Percentiles rank a stretch among this genome's conserved stretches.
These are phyloP conservation scores for Cystofilobasidium bisporidii DNA, from an alignment of 768 basidiomycete genomes.

Conservation along the genomic window DNA sequence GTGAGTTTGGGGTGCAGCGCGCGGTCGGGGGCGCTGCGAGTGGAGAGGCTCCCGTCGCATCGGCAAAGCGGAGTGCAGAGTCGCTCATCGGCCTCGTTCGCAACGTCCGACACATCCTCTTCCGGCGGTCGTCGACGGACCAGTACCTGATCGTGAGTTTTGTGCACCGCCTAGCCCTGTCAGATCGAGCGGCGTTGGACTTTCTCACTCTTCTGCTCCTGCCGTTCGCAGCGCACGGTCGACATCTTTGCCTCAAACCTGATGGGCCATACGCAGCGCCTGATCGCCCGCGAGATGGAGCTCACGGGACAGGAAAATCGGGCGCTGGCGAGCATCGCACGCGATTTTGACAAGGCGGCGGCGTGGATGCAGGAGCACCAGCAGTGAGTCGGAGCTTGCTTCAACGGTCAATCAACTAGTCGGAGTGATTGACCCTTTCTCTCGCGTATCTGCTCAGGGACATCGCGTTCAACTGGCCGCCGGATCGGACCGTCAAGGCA, in stretches of 20 bases:
- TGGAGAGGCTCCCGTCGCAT: background rate
- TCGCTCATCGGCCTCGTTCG: background rate
- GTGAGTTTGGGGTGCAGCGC: too few relatives aligned
- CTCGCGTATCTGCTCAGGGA: background rate
- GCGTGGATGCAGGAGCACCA: constrained; percentile 23
- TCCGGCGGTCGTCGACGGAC: background rate
- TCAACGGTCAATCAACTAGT: too few relatives aligned
- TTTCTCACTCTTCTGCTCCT: too few relatives aligned
- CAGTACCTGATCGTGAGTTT: constrained; percentile 6
- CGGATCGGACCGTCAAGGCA: constrained; percentile 13
- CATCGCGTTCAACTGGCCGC: constrained; percentile 23
- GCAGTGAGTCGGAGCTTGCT: constrained; percentile 21
- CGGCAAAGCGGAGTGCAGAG: background rate
- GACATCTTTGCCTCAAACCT: constrained; percentile 20
- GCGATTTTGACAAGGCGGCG: constrained; percentile 28
- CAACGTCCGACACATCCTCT: background rate
- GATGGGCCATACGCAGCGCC: constrained; percentile 10
- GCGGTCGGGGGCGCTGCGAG: background rate
- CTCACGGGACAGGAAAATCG: constrained; percentile 23
- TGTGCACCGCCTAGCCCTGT: too few relatives aligned
- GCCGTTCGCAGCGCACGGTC: constrained; percentile 6
- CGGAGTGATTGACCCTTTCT: too few relatives aligned
- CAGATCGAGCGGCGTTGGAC: too few relatives aligned
- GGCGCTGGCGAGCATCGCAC: constrained; percentile 17
- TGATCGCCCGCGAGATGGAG: constrained; percentile 24